phyloP scores from a whole-genome alignment of 129 eudicot genomes.

The Kitagawia praeruptora region DNA sequence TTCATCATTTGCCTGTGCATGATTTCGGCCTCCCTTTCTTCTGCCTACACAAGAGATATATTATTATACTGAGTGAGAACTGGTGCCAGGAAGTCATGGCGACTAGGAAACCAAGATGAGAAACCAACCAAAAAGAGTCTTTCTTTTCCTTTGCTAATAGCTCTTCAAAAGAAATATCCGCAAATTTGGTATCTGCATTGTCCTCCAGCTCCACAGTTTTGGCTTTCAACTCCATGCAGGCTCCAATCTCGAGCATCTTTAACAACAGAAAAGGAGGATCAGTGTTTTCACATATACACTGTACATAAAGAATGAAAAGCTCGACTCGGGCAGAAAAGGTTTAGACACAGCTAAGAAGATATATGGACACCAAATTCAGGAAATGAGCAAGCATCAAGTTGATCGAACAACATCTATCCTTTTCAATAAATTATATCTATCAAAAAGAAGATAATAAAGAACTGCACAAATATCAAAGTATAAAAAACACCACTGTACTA shows the following conservation, averaged over 20 bases:
- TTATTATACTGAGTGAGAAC: background rate
- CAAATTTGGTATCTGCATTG: constrained; percentile 23
- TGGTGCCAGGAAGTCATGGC: background rate
- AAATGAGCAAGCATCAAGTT: background rate
- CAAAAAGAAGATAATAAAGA: background rate
- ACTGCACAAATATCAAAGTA: background rate
- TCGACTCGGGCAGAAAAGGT: background rate
- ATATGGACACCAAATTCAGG: background rate
- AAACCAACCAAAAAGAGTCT: constrained; percentile 59
- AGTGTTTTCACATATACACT: background rate
- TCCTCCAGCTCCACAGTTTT: constrained; percentile 33
- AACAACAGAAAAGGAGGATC: background rate
- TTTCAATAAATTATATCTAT: background rate
- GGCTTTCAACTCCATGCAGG: constrained; percentile 45
- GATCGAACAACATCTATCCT: background rate
- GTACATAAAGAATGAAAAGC: background rate
- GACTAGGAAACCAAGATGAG: background rate
- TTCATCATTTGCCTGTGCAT: constrained; percentile 28
- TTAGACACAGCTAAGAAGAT: background rate
- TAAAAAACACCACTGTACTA: background rate
- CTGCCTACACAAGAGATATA: constrained; percentile 38
- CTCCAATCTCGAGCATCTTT: constrained; percentile 65
- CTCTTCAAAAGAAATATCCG: constrained; percentile 70
- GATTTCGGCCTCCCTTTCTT: constrained; percentile 43
- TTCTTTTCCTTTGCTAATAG: constrained; percentile 70